Evolutionary conservation across 2,329 filamentous ascomycete species (phyloP).

Genomic region (Stachybotrys echinatus): DNA sequence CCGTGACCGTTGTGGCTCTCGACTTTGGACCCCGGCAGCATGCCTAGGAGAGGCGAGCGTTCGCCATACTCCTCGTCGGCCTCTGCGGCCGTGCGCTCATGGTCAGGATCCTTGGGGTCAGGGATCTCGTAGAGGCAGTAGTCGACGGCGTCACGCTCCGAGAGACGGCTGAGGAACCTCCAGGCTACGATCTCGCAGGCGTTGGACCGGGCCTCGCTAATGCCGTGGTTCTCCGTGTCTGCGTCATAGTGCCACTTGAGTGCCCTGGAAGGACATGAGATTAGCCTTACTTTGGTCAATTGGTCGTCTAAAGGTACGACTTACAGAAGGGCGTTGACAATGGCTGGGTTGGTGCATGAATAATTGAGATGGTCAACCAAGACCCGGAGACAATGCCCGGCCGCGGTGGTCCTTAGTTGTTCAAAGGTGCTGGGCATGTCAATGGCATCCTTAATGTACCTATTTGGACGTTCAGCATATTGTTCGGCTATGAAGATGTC

Average conservation of each 20-base stretch:
- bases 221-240: conserved; percentile 56
- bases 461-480: conserved; percentile 19
- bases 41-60: conserved; percentile 37
- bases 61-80: conserved; percentile 41
- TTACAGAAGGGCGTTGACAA: conserved; percentile 70
- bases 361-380: conserved; percentile 61
- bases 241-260: conserved; percentile 70
- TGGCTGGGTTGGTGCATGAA: conserved; percentile 60
- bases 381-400: conserved; percentile 49
- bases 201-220: conserved; percentile 64
- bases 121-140: conserved; percentile 71
- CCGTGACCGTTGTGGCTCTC: conserved; percentile 12
- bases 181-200: conserved; percentile 79
- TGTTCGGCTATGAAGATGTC: no score
- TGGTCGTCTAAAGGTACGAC: conserved; percentile 21
- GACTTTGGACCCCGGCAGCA: conserved; percentile 19
- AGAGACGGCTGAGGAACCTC: conserved; percentile 67
- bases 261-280: conserved; percentile 42
- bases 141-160: conserved; percentile 68
- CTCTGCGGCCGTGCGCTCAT: conserved; percentile 8
- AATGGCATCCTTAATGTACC: conserved; percentile 59
- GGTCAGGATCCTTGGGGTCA: conserved; percentile 21
- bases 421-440: conserved; percentile 66
- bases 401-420: conserved; percentile 62
- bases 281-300: conserved; percentile 5